Conservation (phyloP, 306 rosid species). For the Ochetophila trinervis region DNA sequence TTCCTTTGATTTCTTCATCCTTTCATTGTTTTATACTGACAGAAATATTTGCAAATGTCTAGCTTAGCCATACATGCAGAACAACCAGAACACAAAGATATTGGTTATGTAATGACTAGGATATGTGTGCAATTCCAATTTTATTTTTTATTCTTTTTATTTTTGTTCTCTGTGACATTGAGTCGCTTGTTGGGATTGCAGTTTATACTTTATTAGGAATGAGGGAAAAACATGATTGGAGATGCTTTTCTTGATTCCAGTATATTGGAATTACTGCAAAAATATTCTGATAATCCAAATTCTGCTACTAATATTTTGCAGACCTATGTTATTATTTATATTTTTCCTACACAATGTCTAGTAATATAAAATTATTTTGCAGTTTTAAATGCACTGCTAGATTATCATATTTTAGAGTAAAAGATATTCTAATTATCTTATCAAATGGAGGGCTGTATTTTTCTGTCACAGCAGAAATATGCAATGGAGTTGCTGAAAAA, state of each 20-base stretch:
- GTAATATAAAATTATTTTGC: no score
- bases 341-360: no score
- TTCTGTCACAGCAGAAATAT: no score
- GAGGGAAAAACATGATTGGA: no score
- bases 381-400: no score
- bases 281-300: not conserved
- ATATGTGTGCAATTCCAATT: no score
- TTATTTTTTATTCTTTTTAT: constrained; percentile 5
- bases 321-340: no score
- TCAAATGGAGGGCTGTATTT: no score
- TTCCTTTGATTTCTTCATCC: constrained; percentile 2
- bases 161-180: constrained; percentile 44
- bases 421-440: no score
- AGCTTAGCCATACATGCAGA: constrained; percentile 92
- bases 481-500: no score
- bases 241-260: not conserved
- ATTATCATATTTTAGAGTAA: no score
- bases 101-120: constrained; percentile 46
- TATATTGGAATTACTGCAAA: not conserved
- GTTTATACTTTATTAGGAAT: not conserved
- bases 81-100: constrained; percentile 81
- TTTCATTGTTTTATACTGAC: constrained; percentile 27
- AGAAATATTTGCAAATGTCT: constrained; percentile 14
- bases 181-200: constrained; percentile 36
- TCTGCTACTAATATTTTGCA: no score